Conservation (phyloP, 345 rosid species). For the Eucalyptus cloeziana region DNA sequence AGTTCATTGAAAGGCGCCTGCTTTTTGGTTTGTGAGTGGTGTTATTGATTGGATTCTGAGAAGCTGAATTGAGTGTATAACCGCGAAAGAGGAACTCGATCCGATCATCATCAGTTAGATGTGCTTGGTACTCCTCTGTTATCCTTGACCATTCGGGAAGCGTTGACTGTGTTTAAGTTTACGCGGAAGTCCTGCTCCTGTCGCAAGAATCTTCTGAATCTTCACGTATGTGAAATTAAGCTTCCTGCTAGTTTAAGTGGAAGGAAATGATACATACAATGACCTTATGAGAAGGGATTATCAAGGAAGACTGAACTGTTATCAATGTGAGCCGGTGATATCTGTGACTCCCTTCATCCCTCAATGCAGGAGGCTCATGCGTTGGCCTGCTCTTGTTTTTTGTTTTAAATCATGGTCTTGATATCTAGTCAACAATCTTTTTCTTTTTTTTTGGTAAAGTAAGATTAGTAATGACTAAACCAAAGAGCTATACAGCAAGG, state of each 20-base stretch:
- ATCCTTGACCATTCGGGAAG: neutral
- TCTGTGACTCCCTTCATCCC: neutral
- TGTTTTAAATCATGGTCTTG: neutral
- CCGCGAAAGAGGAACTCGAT: neutral
- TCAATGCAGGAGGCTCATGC: neutral
- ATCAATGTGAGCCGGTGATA: neutral
- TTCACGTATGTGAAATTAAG: neutral
- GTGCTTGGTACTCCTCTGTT: neutral
- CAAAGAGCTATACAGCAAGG: no score
- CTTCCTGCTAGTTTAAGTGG: neutral
- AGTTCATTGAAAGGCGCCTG: neutral
- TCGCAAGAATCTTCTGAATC: neutral
- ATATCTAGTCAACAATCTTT: neutral
- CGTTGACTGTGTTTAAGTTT: neutral
- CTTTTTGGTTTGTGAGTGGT: neutral
- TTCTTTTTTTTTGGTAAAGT: no score
- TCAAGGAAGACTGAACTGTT: neutral
- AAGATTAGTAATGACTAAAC: no score
- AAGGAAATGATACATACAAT: neutral
- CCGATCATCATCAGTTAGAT: neutral
- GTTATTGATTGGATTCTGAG: neutral
- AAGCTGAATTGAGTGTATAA: neutral
- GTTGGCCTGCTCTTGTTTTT: neutral
- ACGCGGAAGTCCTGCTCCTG: neutral
- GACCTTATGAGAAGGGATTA: neutral